A percentile compares a stretch with the other conserved stretches of the same genome.
phyloP scores from a whole-genome alignment of 2,329 filamentous ascomycete genomes.

The Cladosporium sp. region DNA sequence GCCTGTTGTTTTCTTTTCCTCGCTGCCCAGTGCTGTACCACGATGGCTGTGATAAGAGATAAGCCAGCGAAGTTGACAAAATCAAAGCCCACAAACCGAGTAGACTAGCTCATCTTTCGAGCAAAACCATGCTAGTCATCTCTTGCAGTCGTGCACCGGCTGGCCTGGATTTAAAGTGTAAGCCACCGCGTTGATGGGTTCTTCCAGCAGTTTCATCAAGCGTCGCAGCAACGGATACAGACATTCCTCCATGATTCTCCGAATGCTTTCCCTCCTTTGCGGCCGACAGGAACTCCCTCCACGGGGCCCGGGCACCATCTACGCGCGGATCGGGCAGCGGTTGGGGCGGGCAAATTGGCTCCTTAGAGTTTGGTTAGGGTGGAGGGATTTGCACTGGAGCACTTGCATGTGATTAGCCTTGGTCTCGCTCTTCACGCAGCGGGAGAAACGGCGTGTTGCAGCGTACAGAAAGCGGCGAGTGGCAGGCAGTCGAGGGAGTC shows the following conservation, averaged over 20 bases:
- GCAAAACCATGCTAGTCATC: background rate
- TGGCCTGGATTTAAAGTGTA: background rate
- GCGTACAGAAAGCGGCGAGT: background rate
- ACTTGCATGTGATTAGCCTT: conserved; percentile 7
- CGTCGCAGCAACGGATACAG: background rate
- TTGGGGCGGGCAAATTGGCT: conserved; percentile 2
- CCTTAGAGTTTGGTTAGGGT: background rate
- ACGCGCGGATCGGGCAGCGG: background rate
- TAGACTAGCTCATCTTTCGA: background rate
- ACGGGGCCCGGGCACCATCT: background rate
- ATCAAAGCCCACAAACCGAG: background rate
- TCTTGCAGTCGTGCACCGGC: background rate
- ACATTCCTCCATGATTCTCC: background rate
- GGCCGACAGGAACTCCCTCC: background rate
- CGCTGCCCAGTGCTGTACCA: background rate
- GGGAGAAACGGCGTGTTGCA: background rate
- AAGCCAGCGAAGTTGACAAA: background rate
- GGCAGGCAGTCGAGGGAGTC: background rate
- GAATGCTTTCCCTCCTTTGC: background rate
- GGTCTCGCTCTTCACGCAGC: background rate
- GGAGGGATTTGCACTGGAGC: conserved; percentile 1
- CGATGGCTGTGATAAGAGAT: background rate
- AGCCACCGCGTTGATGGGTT: background rate
- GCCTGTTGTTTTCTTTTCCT: background rate
- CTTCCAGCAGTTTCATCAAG: background rate